Evolutionary conservation across 1,284 basidiomycete species (phyloP), one percentile per base, ranked within the genome.

Genomic region (Porogramme epimiltina): DNA sequence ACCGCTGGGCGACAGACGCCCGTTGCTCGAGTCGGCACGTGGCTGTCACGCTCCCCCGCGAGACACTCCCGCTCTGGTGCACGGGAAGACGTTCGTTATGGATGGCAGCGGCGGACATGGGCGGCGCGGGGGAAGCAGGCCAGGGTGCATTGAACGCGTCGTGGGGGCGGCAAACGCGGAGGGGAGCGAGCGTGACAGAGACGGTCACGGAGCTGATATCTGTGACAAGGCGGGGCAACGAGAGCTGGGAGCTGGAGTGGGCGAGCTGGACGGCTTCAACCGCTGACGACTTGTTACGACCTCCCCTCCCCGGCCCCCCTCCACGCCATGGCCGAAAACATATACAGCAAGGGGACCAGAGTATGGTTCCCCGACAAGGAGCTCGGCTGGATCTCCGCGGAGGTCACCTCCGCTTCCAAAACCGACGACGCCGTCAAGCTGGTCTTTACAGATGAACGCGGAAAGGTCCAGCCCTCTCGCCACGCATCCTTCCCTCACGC

Each of bases 291-390:
- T 56, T 59, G 58, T 59, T 59, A 59, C 58, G 52, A 56, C 58
- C 54, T 31, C 28, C 36, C 45, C 44, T 42, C 43, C 55, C 45
- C 51, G 45, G 44, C 50, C 54, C 45, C 47, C 45, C 38, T 49
- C 47, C 50, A 42, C 51, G 39, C 59, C 57, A 91, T 91, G 88
- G 86, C 88, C 70, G 89, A 91, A 76, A 89, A 90, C 74, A 88
- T 91, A 67, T 91, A 91, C 75, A 87, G 81, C 78, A 91, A 86
- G 72, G 88, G 88, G 58, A 91, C 88, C 59, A 79, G 89, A 63
- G 88, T 91, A 64, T 91, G 89, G 93, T 93, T 95, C 68, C 81
- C 92, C 61, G 93, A 96, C 78, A 94, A 91, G 73, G 93, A 95
- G 61, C 84, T 87, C 56, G 93, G 93, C 59, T 96, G 93, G 93